phyloP scores from a whole-genome alignment of 306 rosid genomes.

The Abrus precatorius region DNA sequence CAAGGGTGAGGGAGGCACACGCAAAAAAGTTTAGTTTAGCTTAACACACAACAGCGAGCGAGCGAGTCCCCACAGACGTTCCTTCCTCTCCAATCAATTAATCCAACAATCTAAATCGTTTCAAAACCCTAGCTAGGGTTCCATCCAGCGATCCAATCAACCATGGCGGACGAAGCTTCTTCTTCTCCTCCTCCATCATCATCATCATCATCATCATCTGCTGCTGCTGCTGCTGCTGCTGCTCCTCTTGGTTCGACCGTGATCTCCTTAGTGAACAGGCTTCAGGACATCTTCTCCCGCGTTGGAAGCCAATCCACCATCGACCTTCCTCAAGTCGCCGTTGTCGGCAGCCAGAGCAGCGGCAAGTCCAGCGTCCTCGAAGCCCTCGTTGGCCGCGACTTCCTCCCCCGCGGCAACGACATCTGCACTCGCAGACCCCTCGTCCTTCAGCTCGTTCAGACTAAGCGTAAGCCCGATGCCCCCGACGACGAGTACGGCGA shows the following conservation, averaged over 20 bases:
- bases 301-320: slow-evolving; percentile 91
- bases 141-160: slow-evolving; percentile 45
- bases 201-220: slow-evolving; percentile 2
- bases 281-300: slow-evolving; percentile 94
- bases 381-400: slow-evolving; percentile 95
- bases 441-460: slow-evolving; percentile 93
- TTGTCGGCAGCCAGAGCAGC: slow-evolving; percentile 98
- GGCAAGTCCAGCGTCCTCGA: slow-evolving; percentile 99
- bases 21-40: neutral
- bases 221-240: slow-evolving; percentile 62
- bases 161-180: slow-evolving; percentile 81
- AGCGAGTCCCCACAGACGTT: neutral
- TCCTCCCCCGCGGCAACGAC: slow-evolving; percentile 91
- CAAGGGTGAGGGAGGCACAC: neutral
- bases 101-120: neutral
- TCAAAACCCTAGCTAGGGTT: slow-evolving; percentile 57
- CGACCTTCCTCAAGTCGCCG: slow-evolving; percentile 98
- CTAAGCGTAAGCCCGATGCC: slow-evolving; percentile 66
- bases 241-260: slow-evolving; percentile 85
- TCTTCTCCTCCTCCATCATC: slow-evolving; percentile 52
- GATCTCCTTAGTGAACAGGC: slow-evolving; percentile 90
- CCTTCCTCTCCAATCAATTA: slow-evolving; percentile 15
- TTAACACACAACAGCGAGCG: neutral
- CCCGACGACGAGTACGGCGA: slow-evolving; percentile 91
- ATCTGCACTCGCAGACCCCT: slow-evolving; percentile 95